These are phyloP conservation scores for Eucalyptus marginata DNA, from an alignment of 345 rosid genomes.

Conservation along the genomic window DNA sequence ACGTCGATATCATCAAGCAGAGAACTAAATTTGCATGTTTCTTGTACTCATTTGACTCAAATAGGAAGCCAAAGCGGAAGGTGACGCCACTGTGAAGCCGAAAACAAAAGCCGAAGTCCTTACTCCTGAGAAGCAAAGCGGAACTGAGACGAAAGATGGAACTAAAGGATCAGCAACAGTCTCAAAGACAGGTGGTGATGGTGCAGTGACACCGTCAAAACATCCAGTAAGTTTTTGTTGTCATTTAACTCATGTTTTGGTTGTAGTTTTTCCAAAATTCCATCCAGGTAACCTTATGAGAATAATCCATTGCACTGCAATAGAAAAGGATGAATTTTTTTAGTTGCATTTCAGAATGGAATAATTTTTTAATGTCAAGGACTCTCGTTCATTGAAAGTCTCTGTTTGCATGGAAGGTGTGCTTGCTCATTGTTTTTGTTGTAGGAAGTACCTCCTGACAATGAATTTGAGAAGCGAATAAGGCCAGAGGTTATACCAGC, in stretches of 20 bases:
- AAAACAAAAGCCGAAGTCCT: conserved; percentile 20
- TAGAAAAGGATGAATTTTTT: neutral
- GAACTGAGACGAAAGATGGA: neutral
- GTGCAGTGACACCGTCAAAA: conserved; percentile 13
- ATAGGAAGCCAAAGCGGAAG: conserved; percentile 26
- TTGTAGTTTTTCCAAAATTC: neutral
- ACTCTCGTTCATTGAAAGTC: neutral
- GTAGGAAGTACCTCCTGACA: conserved; percentile 77
- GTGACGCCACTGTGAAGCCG: conserved; percentile 10
- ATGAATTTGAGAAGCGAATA: conserved; percentile 94
- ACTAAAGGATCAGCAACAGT: neutral
- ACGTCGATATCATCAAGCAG: neutral
- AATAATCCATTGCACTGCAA: neutral
- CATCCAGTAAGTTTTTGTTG: conserved; percentile 18
- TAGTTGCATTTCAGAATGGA: neutral
- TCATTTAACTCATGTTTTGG: neutral
- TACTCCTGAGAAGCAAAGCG: conserved; percentile 26
- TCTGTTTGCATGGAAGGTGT: neutral
- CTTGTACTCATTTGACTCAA: neutral
- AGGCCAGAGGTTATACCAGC: conserved; percentile 92
- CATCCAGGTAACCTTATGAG: neutral
- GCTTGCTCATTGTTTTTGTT: neutral
- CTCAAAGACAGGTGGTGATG: conserved; percentile 25
- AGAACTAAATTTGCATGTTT: neutral
- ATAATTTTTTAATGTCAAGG: neutral